Evolutionary conservation across 2,329 filamentous ascomycete genomes (phyloP), one percentile per base, ranked within the genome.

Genomic region (Ophiostoma triangulosporum): DNA sequence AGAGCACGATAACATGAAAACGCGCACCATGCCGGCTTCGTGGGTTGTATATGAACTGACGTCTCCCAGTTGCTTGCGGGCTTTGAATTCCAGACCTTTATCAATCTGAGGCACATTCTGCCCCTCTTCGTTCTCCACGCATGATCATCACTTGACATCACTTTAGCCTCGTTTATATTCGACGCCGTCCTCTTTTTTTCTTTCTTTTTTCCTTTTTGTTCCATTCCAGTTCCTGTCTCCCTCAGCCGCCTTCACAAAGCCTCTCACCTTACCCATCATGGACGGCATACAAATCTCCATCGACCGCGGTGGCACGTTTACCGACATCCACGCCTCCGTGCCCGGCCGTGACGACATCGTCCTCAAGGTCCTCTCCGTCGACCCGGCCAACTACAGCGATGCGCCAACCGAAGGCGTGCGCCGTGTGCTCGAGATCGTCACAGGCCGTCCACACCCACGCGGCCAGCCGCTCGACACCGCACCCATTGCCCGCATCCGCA

Each of bases 351-450:
- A 64, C 43, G 63, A 63, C 50, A 66, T 66, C 51, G 63, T 58
- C 11, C 45, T 85, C 65, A 85, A 86, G 65, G 71, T 85, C 0
- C 73, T 85, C 20, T 84, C 81, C 0, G 81, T 82, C 59, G 82
- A 85, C 60, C 82, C 81, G 0, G 67, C 71, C 20, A 84, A 85
- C 65, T 85, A 86, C 64, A 69, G 77, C 48, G 82, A 86, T 68
- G 82, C 82, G 2, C 81, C 82, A 0, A 70, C 83, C n/a, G 82
- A 85, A 69, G 81, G 80, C 31, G 85, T 85, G 55, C 68, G 53
- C 79, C 83, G 66, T 74, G 73, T 11, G 27, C 51, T 62, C 46
- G 60, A 62, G 38, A 38, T 56, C 11, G 56, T 54, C 14, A 55
- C 0, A 64, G 75, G 75, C 53, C 69, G 72, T 53, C 74, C 80